phyloP scores from a whole-genome alignment of 2,329 filamentous ascomycete species.

The Eutypella sp. region DNA sequence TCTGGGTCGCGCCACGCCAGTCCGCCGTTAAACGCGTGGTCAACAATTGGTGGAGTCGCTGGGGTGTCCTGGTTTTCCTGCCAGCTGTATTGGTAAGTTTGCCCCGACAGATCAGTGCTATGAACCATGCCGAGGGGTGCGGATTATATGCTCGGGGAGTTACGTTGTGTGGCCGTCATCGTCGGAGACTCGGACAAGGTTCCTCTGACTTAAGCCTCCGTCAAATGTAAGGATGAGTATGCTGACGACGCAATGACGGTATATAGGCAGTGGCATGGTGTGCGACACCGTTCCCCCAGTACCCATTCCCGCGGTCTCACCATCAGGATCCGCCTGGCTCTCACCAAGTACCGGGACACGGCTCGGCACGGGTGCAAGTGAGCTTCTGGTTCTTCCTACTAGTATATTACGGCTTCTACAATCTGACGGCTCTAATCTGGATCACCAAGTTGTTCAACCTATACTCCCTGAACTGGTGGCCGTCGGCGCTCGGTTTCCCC shows the following conservation, averaged over 20 bases:
- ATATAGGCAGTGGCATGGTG: constrained; percentile 58
- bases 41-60: constrained; percentile 60
- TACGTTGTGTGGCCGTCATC: too few relatives aligned
- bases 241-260: constrained; percentile 7
- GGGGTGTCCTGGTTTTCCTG: constrained; percentile 55
- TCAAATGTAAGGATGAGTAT: background rate
- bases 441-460: constrained; percentile 69
- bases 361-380: constrained; percentile 56
- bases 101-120: background rate
- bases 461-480: constrained; percentile 69
- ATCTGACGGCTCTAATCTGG: constrained; percentile 62
- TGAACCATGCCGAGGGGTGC: too few relatives aligned
- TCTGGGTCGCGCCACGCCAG: constrained; percentile 59
- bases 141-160: too few relatives aligned
- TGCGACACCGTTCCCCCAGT: constrained; percentile 60
- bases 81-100: constrained; percentile 54
- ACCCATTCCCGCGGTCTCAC: constrained; percentile 40
- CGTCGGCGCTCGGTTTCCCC: constrained; percentile 58
- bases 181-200: background rate
- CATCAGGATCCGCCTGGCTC: background rate
- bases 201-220: background rate
- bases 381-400: constrained; percentile 71
- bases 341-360: constrained; percentile 54
- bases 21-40: constrained; percentile 53
- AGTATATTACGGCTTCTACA: constrained; percentile 66